Conservation (phyloP, 129 eudicot genomes). For the Escallonia rubra region DNA sequence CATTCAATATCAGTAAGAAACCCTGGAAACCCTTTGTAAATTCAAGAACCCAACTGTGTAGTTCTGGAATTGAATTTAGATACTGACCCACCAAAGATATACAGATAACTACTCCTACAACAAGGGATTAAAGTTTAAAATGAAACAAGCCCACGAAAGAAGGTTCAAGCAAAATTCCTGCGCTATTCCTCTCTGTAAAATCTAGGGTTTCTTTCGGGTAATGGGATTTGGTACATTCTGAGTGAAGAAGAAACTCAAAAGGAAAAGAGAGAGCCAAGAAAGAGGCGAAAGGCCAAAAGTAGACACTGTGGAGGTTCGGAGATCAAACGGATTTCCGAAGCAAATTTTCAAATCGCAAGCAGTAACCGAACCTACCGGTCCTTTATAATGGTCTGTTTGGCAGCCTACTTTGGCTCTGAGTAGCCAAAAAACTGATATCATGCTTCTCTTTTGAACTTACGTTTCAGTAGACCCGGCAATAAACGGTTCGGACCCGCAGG, state of each 20-base stretch:
- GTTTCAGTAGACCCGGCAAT: too few species aligned
- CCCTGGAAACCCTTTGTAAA: not conserved
- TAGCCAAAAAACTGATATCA: too few species aligned
- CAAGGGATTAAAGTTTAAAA: not conserved
- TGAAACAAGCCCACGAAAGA: not conserved
- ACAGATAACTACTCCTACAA: not conserved
- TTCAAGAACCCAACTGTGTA: not conserved
- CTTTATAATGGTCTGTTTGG: too few species aligned
- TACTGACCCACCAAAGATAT: too few species aligned
- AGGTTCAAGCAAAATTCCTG: not conserved
- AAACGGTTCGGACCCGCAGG: too few species aligned
- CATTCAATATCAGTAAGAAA: slow-evolving; percentile 10
- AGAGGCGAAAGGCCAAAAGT: slow-evolving; percentile 13
- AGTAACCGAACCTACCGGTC: slow-evolving; percentile 15
- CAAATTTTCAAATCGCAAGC: not conserved
- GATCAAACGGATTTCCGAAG: slow-evolving; percentile 41
- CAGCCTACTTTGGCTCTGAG: too few species aligned
- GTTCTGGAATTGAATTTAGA: not conserved
- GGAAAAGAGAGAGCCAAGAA: slow-evolving; percentile 1
- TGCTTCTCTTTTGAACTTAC: too few species aligned
- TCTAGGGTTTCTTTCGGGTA: not conserved
- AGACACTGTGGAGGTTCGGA: slow-evolving; percentile 23
- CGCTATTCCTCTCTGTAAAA: not conserved
- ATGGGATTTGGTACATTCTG: slow-evolving; percentile 4
- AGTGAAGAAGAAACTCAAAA: slow-evolving; percentile 10